A percentile compares a stretch with the other conserved stretches of the same genome.
These are phyloP conservation scores for Diplodia seriata DNA, from an alignment of 2,329 filamentous ascomycete genomes.

Conservation along the genomic window DNA sequence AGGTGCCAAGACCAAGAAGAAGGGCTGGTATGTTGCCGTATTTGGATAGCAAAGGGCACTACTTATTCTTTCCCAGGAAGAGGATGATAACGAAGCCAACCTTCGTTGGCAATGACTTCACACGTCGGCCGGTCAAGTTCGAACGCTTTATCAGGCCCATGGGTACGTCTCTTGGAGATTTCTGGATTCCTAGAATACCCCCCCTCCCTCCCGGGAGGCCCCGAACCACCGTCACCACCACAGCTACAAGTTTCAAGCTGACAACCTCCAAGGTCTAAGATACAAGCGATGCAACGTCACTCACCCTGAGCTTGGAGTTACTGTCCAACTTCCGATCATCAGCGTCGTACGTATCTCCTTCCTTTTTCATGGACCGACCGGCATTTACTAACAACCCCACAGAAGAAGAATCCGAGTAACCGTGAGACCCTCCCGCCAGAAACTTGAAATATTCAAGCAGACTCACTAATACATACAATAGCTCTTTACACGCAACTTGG, in stretches of 20 bases:
- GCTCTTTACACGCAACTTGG: constrained; percentile 85
- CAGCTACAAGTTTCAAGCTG: neutral
- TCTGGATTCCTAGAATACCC: too few relatives aligned
- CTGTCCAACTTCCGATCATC: constrained; percentile 75
- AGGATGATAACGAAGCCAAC: constrained; percentile 57
- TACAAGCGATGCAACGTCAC: constrained; percentile 64
- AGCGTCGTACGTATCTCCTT: too few relatives aligned
- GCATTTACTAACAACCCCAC: too few relatives aligned
- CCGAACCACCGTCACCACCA: too few relatives aligned
- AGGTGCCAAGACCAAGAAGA: constrained; percentile 53
- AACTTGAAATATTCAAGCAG: constrained; percentile 64
- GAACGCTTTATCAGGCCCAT: constrained; percentile 69
- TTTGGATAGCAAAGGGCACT: too few relatives aligned
- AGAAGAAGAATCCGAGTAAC: too few relatives aligned
- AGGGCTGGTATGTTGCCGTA: too few relatives aligned
- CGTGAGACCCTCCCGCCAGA: too few relatives aligned
- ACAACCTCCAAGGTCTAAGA: constrained; percentile 33
- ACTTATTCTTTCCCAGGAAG: constrained; percentile 56
- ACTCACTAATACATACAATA: too few relatives aligned
- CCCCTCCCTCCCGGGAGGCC: too few relatives aligned
- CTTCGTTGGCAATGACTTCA: too few relatives aligned
- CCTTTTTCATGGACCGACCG: too few relatives aligned
- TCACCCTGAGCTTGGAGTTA: constrained; percentile 82
- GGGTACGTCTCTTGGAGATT: constrained; percentile 52
- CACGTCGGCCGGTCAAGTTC: constrained; percentile 71